Base-by-base conservation (phyloP, 2,329 filamentous ascomycete genomes). In the Arthrobotrys iridis region DNA sequence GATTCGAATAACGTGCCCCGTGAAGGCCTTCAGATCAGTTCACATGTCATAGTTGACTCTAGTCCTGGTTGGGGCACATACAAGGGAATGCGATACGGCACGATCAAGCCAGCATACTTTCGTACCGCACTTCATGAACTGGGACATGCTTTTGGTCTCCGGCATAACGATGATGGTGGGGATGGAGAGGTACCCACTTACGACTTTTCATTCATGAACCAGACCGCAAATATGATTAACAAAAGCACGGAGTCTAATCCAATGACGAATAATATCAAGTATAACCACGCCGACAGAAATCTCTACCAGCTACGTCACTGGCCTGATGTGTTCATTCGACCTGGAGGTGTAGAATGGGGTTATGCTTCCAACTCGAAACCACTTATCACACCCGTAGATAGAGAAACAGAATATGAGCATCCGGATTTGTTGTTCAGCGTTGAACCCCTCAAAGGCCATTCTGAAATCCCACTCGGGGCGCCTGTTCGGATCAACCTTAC, bases 241-340 rank as follows among this genome's bases (percentile, higher is more conserved):
- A 26, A 43, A 4, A 33, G 28, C 24, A 37, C 59, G 4, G 59
- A 28, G 2, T 18, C 43, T 6, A 50, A n/a, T 15, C 59, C 59
- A 1, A 10, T 64, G 10, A 10, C 45, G 10, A 11, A 37, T 1
- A 37, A 41, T 11, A 64, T 64, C 5, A 64, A 64, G 28, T 64
- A 33, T 15, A 64, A 64, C 20, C 59, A 64, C 13, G 59, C 59
- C 18, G 59, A 64, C n/a, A 48, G 59, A 22, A 64, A 64, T 20
- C 20, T 64, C n/a, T 64, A 37, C 33, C 59, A 64, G 30, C 20
- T 64, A 37, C 59, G 59, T n/a, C 59, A 64, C 26, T 64, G 59
- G 59, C 59, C 59, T 10, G 59, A 64, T 18, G 20, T 41, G 40
- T 64, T 52, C 20, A 30, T 64, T 13, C 22, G 59, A 50, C 59